Percentiles rank a stretch among this genome's conserved stretches.
Evolutionary conservation across 2,329 filamentous ascomycete species (phyloP).

Genomic region (Penicillium sp.): DNA sequence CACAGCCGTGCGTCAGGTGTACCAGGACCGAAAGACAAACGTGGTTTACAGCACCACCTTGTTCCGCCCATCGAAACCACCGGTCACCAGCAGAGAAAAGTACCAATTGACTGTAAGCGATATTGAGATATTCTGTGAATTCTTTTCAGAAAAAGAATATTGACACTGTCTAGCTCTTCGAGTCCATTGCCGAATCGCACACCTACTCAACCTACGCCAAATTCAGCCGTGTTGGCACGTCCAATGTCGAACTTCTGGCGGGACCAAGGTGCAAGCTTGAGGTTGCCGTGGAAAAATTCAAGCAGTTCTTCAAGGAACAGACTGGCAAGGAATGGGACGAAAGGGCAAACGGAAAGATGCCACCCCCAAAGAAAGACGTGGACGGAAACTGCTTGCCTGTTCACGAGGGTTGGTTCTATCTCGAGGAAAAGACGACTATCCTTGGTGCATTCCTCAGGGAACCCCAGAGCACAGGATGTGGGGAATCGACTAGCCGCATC

Average conservation of each 20-base stretch:
- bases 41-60: conserved; percentile 65
- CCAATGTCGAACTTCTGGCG: conserved; percentile 33
- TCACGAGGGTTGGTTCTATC: conserved; percentile 35
- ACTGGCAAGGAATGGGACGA: conserved; percentile 62
- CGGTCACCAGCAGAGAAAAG: conserved; percentile 54
- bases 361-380: conserved; percentile 22
- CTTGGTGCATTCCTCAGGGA: conserved; percentile 24
- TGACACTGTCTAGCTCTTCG: conserved; percentile 57
- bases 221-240: conserved; percentile 35
- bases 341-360: conserved; percentile 17
- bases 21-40: conserved; percentile 56
- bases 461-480: neutral
- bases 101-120: conserved; percentile 58
- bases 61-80: conserved; percentile 50
- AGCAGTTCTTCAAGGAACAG: conserved; percentile 56
- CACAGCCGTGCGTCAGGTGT: conserved; percentile 49
- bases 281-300: conserved; percentile 53
- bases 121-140: neutral
- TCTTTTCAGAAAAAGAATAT: conserved; percentile 2
- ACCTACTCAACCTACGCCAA: conserved; percentile 62
- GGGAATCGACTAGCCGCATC: neutral
- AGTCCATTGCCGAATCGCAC: conserved; percentile 59
- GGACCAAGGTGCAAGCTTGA: conserved; percentile 32
- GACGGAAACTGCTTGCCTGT: conserved; percentile 25
- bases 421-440: conserved; percentile 22